Conservation (phyloP, 1,284 basidiomycete species). For the Pascua sp. region DNA sequence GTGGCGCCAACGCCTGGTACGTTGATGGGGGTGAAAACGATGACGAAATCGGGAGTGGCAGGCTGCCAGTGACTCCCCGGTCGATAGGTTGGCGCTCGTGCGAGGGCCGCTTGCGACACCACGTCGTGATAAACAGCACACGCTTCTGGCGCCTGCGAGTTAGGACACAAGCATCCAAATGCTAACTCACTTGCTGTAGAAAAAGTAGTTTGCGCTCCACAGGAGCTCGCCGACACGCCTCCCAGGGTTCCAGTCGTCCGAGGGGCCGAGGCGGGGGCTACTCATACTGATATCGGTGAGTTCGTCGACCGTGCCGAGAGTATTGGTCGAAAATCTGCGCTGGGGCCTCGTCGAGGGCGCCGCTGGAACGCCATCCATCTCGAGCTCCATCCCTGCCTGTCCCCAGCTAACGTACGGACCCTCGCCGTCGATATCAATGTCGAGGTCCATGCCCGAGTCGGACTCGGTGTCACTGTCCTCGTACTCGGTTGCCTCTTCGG, state of each 20-base stretch:
- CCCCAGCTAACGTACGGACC: slow-evolving; percentile 28
- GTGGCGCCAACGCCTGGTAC: slow-evolving; percentile 10
- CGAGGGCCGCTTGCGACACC: slow-evolving; percentile 65
- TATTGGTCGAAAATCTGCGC: slow-evolving; percentile 1
- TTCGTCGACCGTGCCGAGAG: slow-evolving; percentile 56
- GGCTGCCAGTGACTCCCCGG: slow-evolving; percentile 13
- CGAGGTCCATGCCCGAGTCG: slow-evolving; percentile 30
- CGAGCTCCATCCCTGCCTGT: slow-evolving; percentile 33
- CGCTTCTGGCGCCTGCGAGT: slow-evolving; percentile 63
- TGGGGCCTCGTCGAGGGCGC: slow-evolving; percentile 4
- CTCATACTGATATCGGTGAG: slow-evolving; percentile 12
- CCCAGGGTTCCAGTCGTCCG: slow-evolving; percentile 51
- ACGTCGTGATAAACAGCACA: slow-evolving; percentile 86
- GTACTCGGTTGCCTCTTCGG: slow-evolving; percentile 53
- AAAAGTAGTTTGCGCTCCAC: slow-evolving; percentile 98
- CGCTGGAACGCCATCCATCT: slow-evolving; percentile 22
- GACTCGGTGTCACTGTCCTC: slow-evolving; percentile 38
- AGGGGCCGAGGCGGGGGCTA: slow-evolving; percentile 13
- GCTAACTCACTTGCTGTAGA: slow-evolving; percentile 75
- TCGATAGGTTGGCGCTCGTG: slow-evolving; percentile 13
- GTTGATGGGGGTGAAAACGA: slow-evolving; percentile 26
- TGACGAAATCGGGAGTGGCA: slow-evolving; percentile 36
- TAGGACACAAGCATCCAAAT: neutral
- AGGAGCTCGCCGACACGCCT: slow-evolving; percentile 70
- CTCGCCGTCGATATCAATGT: slow-evolving; percentile 42